Evolutionary conservation across 768 basidiomycete genomes (phyloP).

Genomic region (Galerina marginata): DNA sequence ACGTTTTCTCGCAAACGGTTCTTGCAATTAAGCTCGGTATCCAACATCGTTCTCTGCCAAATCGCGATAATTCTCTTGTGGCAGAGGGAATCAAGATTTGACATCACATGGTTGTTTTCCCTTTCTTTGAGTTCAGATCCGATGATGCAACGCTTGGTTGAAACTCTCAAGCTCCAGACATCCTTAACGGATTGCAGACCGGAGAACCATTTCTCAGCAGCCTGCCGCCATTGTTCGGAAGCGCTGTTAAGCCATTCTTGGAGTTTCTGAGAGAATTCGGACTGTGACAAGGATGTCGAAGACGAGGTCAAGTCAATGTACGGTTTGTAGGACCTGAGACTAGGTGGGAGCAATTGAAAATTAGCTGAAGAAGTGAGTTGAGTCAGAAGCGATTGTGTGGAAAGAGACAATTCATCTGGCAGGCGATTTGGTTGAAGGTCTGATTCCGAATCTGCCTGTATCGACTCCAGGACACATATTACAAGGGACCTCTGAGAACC

Average conservation of each 20-base stretch:
- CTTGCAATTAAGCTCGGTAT: conserved; percentile 24
- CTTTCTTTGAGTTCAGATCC: conserved; percentile 47
- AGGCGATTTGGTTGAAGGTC: conserved; percentile 30
- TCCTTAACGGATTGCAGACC: conserved; percentile 64
- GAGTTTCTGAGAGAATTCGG: conserved; percentile 51
- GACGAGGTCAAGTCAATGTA: conserved; percentile 77
- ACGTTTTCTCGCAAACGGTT: conserved; percentile 15
- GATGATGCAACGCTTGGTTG: conserved; percentile 51
- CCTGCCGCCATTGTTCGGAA: conserved; percentile 45
- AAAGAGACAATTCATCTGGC: conserved; percentile 61
- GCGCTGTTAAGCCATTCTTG: conserved; percentile 70
- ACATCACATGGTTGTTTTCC: conserved; percentile 52
- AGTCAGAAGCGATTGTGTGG: conserved; percentile 69
- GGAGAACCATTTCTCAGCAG: conserved; percentile 61
- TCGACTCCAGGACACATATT: conserved; percentile 57
- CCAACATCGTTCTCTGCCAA: conserved; percentile 48
- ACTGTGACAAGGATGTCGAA: conserved; percentile 53
- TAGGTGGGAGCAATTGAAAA: conserved; percentile 74
- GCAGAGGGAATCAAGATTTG: conserved; percentile 58
- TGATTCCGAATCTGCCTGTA: conserved; percentile 56
- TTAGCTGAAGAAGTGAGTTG: conserved; percentile 85
- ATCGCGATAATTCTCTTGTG: conserved; percentile 59
- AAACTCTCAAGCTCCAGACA: conserved; percentile 73
- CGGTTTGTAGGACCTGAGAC: conserved; percentile 80
- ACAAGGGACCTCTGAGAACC: conserved; percentile 52